Conservation (phyloP, 2,329 filamentous ascomycete species). For the Botryotinia globosa region DNA sequence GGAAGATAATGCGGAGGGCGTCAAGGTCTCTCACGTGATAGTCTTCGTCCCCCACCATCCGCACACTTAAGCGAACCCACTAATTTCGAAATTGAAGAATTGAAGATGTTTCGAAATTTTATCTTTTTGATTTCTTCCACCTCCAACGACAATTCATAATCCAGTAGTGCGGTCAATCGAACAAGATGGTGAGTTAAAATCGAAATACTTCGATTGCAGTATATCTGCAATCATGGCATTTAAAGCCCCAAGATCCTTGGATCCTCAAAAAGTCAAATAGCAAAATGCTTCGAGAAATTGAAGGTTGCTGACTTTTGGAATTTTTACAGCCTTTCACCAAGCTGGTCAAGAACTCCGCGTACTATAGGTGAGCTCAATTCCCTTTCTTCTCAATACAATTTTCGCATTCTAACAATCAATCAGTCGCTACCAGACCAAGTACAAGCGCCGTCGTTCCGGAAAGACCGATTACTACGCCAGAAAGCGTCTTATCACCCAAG, state of each 20-base stretch:
- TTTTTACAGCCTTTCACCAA: conserved; percentile 81
- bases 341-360: conserved; percentile 94
- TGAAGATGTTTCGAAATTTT: conserved; percentile 14
- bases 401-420: conserved; percentile 26
- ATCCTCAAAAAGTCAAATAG: conserved; percentile 55
- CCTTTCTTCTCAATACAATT: conserved; percentile 27
- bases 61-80: conserved; percentile 8
- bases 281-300: conserved; percentile 97
- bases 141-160: conserved; percentile 44
- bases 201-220: conserved; percentile 20
- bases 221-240: conserved; percentile 19
- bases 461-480: conserved; percentile 99
- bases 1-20: neutral
- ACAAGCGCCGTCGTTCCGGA: conserved; percentile 91
- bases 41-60: conserved; percentile 19
- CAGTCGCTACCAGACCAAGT: conserved; percentile 99
- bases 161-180: conserved; percentile 42
- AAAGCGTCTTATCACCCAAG: conserved; percentile 99
- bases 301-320: conserved; percentile 99
- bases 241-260: conserved; percentile 29
- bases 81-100: conserved; percentile 13
- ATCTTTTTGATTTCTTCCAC: conserved; percentile 22
- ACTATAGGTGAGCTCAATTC: conserved; percentile 78
- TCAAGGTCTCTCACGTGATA: neutral
- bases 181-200: conserved; percentile 67